A percentile compares a stretch with the other conserved stretches of the same genome.
These are phyloP conservation scores for Eremothecium gossypii DNA, from an alignment of 1,139 yeast genomes.

Conservation along the genomic window DNA sequence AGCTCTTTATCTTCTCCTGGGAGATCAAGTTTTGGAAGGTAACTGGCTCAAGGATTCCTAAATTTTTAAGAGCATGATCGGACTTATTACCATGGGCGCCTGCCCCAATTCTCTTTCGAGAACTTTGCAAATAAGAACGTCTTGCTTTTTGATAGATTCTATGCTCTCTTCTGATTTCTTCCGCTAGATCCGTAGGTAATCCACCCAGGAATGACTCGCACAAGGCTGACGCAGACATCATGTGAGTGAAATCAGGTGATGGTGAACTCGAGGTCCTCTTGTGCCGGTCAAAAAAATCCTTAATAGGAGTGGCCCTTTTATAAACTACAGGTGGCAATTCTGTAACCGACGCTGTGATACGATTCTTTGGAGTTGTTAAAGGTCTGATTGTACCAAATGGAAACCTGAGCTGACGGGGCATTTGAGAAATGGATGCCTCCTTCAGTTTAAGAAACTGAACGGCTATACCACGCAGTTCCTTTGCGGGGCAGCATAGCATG, in stretches of 20 bases:
- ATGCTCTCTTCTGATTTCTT: conserved; percentile 24
- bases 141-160: conserved; percentile 33
- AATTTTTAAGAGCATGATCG: conserved; percentile 16
- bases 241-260: not conserved
- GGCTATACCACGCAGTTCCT: conserved; percentile 71
- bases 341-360: not conserved
- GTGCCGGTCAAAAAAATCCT: conserved; percentile 12
- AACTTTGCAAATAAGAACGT: conserved; percentile 19
- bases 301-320: conserved; percentile 9
- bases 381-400: conserved; percentile 28
- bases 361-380: conserved; percentile 4
- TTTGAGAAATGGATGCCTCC: conserved; percentile 25
- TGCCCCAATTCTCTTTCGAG: conserved; percentile 12
- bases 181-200: conserved; percentile 24
- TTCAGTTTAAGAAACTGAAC: conserved; percentile 50
- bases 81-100: conserved; percentile 7
- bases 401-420: conserved; percentile 36
- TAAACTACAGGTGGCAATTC: conserved; percentile 1
- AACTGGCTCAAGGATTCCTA: conserved; percentile 28
- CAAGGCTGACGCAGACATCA: conserved; percentile 10
- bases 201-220: conserved; percentile 22
- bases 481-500: conserved; percentile 49
- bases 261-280: conserved; percentile 9
- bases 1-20: conserved; percentile 32
- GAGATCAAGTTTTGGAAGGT: conserved; percentile 33